Evolutionary conservation across 2,329 filamentous ascomycete species (phyloP), one percentile per base, ranked within the genome.

Genomic region (Colletotrichum lupini): DNA sequence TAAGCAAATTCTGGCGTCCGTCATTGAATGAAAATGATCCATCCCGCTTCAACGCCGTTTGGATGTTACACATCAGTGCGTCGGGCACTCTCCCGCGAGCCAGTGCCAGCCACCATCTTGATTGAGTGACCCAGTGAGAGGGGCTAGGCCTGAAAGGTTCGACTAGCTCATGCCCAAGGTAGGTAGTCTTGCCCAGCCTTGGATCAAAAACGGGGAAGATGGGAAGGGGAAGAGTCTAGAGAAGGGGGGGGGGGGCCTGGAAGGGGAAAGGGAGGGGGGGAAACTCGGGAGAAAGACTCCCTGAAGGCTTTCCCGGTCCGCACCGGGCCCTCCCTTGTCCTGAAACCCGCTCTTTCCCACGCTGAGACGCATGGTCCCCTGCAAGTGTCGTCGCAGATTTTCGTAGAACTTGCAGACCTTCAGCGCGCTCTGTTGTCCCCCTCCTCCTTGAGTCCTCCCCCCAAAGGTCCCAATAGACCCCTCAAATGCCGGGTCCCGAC

Each of bases 261-360:
- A 37, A 37, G 35, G 3, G 35, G 35, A 37, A 62, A 61, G 32
- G 46, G 66, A 61, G 32, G 46, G 66, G 16, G 37, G 37, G 42
- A 2, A n/a, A 46, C 42, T 49, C 42, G 19, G 42, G 42, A 49
- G 42, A 49, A 49, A 49, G 42, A 19, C 42, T 49, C 42, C 42
- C 42, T 49, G 42, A 49, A 49, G 42, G 19, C 16, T 49, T 28
- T 32, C 55, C 68, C 32, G 35, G 63, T 52, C 16, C 46, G 63
- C 70, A 57, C 14, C 56, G 53, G 68, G 57, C 52, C 61, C 62
- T 59, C 35, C 72, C 73, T 52, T 74, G 73, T 62, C 58, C 71
- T 75, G 73, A 75, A 75, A 75, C 73, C 73, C 73, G 73, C 66
- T 75, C 73, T 74, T 71, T 62, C 70, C 55, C 46, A 71, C 58